These are phyloP conservation scores for Suhomyces choctaworum DNA, from an alignment of 1,139 yeast genomes.

Conservation along the genomic window DNA sequence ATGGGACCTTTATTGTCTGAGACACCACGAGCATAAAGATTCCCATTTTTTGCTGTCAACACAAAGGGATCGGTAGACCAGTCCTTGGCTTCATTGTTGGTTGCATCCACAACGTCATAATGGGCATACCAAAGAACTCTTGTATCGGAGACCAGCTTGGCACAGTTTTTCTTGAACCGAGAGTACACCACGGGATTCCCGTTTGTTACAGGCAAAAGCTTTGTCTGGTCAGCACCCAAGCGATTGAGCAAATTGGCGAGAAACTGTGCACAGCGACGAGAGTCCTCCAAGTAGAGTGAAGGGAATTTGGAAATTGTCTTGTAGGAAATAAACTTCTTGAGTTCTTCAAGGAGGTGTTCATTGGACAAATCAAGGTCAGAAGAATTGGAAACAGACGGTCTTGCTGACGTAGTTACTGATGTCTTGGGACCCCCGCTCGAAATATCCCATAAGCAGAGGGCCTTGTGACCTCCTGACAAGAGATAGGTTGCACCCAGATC, in stretches of 20 bases:
- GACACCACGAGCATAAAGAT: conserved; percentile 87
- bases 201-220: conserved; percentile 67
- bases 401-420: neutral
- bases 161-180: conserved; percentile 52
- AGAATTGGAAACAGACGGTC: neutral
- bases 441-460: conserved; percentile 41
- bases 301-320: conserved; percentile 79
- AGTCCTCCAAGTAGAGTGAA: conserved; percentile 66
- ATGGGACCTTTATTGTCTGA: conserved; percentile 95
- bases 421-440: conserved; percentile 21
- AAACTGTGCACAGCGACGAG: conserved; percentile 83
- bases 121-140: conserved; percentile 89
- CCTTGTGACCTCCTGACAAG: conserved; percentile 41
- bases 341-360: conserved; percentile 62
- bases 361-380: conserved; percentile 42
- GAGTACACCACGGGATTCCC: conserved; percentile 87
- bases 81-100: conserved; percentile 41
- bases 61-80: conserved; percentile 84
- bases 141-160: conserved; percentile 16
- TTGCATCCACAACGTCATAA: conserved; percentile 82
- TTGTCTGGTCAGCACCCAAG: conserved; percentile 71
- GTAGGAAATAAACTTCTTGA: conserved; percentile 63
- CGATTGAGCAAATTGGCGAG: conserved; percentile 61
- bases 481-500: conserved; percentile 26
- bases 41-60: conserved; percentile 78